Base-by-base conservation (phyloP, 768 basidiomycete genomes). In the Mycena vulgaris region DNA sequence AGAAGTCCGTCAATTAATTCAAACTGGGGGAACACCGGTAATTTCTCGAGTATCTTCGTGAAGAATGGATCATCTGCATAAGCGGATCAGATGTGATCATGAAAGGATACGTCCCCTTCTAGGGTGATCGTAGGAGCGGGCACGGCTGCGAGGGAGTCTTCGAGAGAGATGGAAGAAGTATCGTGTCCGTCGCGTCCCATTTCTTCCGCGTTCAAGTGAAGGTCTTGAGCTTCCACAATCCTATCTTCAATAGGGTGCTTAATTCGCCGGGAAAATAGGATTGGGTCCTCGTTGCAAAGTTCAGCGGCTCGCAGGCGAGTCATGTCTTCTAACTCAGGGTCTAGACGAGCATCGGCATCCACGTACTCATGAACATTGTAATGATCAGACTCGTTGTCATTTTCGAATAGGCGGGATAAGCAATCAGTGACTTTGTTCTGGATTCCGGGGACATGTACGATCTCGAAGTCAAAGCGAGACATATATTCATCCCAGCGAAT, bases 381-480 rank as follows among this genome's bases (percentile, higher is more conserved):
- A 5, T 5, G 7, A 23, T 31, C 30, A 9, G 33, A 30, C 5
- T 10, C 10, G 5, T 8, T 27, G 47, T 61, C 59, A 27, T 61
- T 47, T 11, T 61, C 45, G 9, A 33, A 48, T 16, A n/a, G 13
- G 1, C 59, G 28, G 1, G 47, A 48, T 1, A 61, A 23, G 25
- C 59, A 61, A 21, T 61, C 37, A 2, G 55, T 35, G 2, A 56
- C 35, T 25, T 56, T 56, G 23, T 56, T 56, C 17, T 56, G 55
- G 10, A 16, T 17, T 7, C 59, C 59, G 21, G 48, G 45, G 11
- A 61, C 47, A 13, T 61, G 59, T 1, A 19, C 14, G 14, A 61
- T 61, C n/a, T 61, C 59, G 17, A 61, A 61, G 19, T 61, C 59
- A 19, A 61, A 61, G 1, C 59, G 64, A 51, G 82, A 82, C 3